A percentile compares a stretch with the other conserved stretches of the same genome.
phyloP scores from a whole-genome alignment of 768 basidiomycete species.

The Lactifluus pinguis region DNA sequence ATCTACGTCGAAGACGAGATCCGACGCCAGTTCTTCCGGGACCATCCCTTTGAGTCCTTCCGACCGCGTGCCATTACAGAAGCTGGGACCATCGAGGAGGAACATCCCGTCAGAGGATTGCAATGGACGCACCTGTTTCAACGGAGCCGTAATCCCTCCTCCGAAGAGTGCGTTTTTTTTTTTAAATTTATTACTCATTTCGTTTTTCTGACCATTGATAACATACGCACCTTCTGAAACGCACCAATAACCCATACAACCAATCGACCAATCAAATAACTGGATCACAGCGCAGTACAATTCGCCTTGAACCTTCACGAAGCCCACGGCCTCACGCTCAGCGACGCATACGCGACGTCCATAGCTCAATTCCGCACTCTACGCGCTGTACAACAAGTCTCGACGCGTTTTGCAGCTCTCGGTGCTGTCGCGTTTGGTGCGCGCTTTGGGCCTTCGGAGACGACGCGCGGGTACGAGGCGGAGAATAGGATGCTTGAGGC shows the following conservation, averaged over 20 bases:
- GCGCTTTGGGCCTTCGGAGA: slow-evolving; percentile 48
- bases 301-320: slow-evolving; percentile 75
- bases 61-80: slow-evolving; percentile 74
- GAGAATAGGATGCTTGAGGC: slow-evolving; percentile 54
- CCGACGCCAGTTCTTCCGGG: slow-evolving; percentile 84
- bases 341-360: slow-evolving; percentile 71
- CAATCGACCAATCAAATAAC: too few species aligned
- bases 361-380: slow-evolving; percentile 83
- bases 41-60: slow-evolving; percentile 95
- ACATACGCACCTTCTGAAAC: too few species aligned
- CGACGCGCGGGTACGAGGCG: slow-evolving; percentile 50
- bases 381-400: slow-evolving; percentile 74
- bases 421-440: slow-evolving; percentile 77
- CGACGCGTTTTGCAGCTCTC: slow-evolving; percentile 62
- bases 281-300: slow-evolving; percentile 51
- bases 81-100: slow-evolving; percentile 43
- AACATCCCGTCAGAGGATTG: slow-evolving; percentile 47
- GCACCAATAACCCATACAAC: too few species aligned
- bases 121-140: slow-evolving; percentile 78
- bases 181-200: too few species aligned
- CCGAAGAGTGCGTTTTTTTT: slow-evolving; percentile 81
- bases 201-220: neutral
- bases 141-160: slow-evolving; percentile 68
- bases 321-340: slow-evolving; percentile 52
- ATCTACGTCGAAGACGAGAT: slow-evolving; percentile 79